Conservation (phyloP, 768 basidiomycete genomes). For the Auriscalpium vulgare region DNA sequence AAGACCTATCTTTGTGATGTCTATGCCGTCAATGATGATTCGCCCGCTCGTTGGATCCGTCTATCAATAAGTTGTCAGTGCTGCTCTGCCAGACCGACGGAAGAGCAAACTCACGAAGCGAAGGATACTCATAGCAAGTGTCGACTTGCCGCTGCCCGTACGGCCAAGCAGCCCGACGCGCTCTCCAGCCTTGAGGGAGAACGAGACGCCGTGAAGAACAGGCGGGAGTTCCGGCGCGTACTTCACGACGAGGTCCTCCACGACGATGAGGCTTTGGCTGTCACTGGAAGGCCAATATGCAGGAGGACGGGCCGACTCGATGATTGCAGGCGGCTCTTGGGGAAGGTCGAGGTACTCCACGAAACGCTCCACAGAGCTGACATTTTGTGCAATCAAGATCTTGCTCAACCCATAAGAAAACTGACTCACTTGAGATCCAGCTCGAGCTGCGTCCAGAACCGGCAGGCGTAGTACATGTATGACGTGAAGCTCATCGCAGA, state of each 20-base stretch:
- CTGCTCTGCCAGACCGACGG: constrained; percentile 23
- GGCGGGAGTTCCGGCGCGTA: constrained; percentile 81
- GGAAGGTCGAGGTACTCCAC: constrained; percentile 88
- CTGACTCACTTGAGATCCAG: constrained; percentile 65
- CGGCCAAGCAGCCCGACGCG: constrained; percentile 75
- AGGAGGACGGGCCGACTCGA: constrained; percentile 69
- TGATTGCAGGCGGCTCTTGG: constrained; percentile 73
- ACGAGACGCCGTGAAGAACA: constrained; percentile 70
- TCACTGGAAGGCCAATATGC: constrained; percentile 89
- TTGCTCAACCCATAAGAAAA: neutral
- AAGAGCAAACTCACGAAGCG: constrained; percentile 80
- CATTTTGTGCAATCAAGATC: constrained; percentile 5
- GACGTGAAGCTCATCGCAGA: constrained; percentile 58
- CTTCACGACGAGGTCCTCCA: constrained; percentile 71
- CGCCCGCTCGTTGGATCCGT: constrained; percentile 72
- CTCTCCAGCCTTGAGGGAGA: constrained; percentile 61
- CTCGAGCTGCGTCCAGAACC: constrained; percentile 50
- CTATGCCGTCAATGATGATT: constrained; percentile 82
- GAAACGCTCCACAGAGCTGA: constrained; percentile 81
- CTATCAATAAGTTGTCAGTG: constrained; percentile 21
- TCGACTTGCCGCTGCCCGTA: constrained; percentile 72
- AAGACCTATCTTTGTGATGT: constrained; percentile 81
- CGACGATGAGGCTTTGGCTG: constrained; percentile 51
- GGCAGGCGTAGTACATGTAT: constrained; percentile 44
- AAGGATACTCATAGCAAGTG: constrained; percentile 78